Base-by-base conservation (phyloP, 805 yeast genomes). In the Ogataea angusta region DNA sequence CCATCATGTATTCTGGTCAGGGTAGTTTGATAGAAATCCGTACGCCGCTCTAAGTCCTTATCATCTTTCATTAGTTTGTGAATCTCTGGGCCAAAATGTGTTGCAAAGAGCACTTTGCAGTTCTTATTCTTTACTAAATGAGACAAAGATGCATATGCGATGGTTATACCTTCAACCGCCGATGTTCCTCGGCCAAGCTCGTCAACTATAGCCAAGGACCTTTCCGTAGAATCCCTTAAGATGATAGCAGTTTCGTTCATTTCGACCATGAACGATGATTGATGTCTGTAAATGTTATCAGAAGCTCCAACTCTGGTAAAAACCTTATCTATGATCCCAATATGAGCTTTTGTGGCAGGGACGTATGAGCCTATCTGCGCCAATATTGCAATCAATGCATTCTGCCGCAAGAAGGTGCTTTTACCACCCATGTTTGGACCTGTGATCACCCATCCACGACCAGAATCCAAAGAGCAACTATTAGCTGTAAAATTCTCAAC, bases 391-490 rank as follows among this genome's bases (percentile, higher is more conserved):
- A 82, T 72, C 4, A 84, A 57, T 0, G 90, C 93, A 51, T 82
- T 78, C 41, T 84, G 90, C 45, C 87, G 72, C 30, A 85, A 71
- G 54, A 78, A 83, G 1, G 89, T 82, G 5, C 89, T 82, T 55
- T 85, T 85, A 6, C 93, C 93, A 6, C 91, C 91, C 91, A 84
- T 84, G 55, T 87, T 87, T 0, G 96, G 95, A 0, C 96, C 96
- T 0, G 95, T 83, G n/a, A 87, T 76, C 13, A 87, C 69, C 68
- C 85, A 73, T 2, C 75, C 54, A 5, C 62, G 48, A 5, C 56
- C 49, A 0, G 61, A 46, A 30, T 61, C 47, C 2, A 65, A 26
- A 3, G 34, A 6, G 34, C 78, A 73, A 40, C 69, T 66, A 42
- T 76, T 70, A 46, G 79, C 27, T 49, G 72, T 55, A 57, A 82